phyloP scores from a whole-genome alignment of 805 yeast genomes.

The Cyberlindnera sargentensis region DNA sequence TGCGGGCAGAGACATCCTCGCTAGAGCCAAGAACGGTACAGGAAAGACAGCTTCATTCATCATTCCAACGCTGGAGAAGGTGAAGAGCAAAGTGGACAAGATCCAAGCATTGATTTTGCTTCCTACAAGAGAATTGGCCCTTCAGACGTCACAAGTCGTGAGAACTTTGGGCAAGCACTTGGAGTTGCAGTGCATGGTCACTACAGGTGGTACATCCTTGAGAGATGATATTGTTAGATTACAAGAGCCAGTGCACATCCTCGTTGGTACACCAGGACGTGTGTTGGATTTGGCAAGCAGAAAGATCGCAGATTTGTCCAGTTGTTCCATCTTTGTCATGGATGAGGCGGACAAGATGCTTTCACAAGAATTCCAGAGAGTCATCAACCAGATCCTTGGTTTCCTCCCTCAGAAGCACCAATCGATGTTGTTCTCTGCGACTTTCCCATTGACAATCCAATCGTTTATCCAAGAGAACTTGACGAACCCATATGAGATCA shows the following conservation, averaged over 20 bases:
- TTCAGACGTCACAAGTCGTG: slow-evolving; percentile 96
- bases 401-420: slow-evolving; percentile 79
- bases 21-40: slow-evolving; percentile 97
- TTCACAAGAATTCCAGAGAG: slow-evolving; percentile 79
- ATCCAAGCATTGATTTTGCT: slow-evolving; percentile 91
- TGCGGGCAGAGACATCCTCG: slow-evolving; percentile 91
- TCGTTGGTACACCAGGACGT: slow-evolving; percentile 98
- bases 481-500: slow-evolving; percentile 89
- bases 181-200: slow-evolving; percentile 90
- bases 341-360: slow-evolving; percentile 99
- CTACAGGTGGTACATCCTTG: slow-evolving; percentile 95
- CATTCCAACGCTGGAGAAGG: slow-evolving; percentile 85
- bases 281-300: slow-evolving; percentile 90
- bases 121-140: slow-evolving; percentile 96
- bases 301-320: slow-evolving; percentile 77
- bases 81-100: slow-evolving; percentile 75
- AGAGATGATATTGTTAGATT: slow-evolving; percentile 92
- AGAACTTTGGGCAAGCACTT: slow-evolving; percentile 92
- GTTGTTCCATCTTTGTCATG: slow-evolving; percentile 87
- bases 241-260: slow-evolving; percentile 85
- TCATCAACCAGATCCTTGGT: slow-evolving; percentile 78
- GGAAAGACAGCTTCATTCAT: slow-evolving; percentile 98
- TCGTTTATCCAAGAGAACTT: slow-evolving; percentile 87
- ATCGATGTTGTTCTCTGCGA: slow-evolving; percentile 85
- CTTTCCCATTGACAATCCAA: slow-evolving; percentile 93